Conservation (phyloP, 176 grass and related monocot species). For the Avena sativa region DNA sequence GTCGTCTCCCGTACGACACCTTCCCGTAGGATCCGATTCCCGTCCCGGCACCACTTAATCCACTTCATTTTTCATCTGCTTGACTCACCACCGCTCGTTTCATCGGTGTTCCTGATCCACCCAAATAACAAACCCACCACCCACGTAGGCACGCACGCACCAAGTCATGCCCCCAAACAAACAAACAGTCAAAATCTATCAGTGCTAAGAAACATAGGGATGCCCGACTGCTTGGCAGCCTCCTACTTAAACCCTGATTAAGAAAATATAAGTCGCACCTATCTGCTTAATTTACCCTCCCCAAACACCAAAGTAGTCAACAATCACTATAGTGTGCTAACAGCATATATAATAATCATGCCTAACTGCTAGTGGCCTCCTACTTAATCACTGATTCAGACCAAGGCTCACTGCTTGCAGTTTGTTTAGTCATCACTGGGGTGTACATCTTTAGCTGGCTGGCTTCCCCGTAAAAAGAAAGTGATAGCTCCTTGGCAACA, state of each 20-base stretch:
- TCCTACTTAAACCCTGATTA: neutral
- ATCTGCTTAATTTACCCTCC: no score
- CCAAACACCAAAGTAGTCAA: no score
- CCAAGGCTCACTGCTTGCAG: neutral
- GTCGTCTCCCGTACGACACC: no score
- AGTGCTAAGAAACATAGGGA: neutral
- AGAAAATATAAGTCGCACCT: neutral
- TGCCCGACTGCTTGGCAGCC: neutral
- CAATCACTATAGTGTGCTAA: no score
- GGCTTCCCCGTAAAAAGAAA: neutral
- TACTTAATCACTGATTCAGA: neutral
- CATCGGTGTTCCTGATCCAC: neutral
- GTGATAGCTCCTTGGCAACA: conserved; percentile 35
- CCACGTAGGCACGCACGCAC: neutral
- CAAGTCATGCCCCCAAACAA: neutral
- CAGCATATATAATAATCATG: no score
- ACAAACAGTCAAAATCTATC: neutral
- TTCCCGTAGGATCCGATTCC: neutral
- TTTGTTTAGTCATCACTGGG: neutral
- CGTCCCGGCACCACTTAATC: neutral
- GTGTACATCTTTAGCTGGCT: neutral
- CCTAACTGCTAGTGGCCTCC: neutral
- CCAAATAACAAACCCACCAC: neutral
- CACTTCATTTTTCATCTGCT: neutral
- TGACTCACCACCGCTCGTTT: neutral